Conservation (phyloP, 495 filamentous ascomycete genomes). For the Sordaria brevicollis region DNA sequence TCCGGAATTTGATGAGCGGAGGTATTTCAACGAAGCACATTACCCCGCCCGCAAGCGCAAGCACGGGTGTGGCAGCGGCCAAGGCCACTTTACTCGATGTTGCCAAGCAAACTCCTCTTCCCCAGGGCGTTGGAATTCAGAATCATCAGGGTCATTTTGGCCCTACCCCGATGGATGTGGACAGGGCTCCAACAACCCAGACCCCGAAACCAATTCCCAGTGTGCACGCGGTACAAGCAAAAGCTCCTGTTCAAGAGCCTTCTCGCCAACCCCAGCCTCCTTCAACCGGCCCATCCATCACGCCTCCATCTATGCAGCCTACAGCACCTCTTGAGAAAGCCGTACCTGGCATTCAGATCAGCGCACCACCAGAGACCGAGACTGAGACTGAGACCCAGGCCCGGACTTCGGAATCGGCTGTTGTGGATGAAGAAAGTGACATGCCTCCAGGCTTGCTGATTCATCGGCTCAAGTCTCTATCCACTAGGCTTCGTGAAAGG, state of each 20-base stretch:
- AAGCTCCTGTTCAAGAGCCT: background rate
- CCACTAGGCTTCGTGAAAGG: slow-evolving; percentile 49
- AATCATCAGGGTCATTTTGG: background rate
- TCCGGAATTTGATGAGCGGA: background rate
- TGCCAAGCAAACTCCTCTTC: background rate
- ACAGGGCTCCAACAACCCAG: background rate
- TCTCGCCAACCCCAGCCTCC: background rate
- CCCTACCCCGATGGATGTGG: slow-evolving; percentile 8
- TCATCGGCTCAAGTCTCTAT: slow-evolving; percentile 38
- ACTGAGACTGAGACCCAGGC: background rate
- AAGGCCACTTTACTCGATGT: background rate
- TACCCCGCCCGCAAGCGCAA: background rate
- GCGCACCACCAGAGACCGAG: background rate
- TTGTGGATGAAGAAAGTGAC: background rate
- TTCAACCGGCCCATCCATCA: background rate
- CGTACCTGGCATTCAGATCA: background rate
- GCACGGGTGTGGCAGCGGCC: background rate
- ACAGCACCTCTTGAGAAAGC: background rate
- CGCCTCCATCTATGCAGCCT: background rate
- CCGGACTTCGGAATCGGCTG: background rate
- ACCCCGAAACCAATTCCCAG: background rate
- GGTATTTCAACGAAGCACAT: background rate
- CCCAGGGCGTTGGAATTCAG: background rate
- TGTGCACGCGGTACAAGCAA: background rate
- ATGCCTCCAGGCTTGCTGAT: slow-evolving; percentile 23